These are phyloP conservation scores for Haberlea rhodopensis DNA, from an alignment of 257 asterid species.

Conservation along the genomic window DNA sequence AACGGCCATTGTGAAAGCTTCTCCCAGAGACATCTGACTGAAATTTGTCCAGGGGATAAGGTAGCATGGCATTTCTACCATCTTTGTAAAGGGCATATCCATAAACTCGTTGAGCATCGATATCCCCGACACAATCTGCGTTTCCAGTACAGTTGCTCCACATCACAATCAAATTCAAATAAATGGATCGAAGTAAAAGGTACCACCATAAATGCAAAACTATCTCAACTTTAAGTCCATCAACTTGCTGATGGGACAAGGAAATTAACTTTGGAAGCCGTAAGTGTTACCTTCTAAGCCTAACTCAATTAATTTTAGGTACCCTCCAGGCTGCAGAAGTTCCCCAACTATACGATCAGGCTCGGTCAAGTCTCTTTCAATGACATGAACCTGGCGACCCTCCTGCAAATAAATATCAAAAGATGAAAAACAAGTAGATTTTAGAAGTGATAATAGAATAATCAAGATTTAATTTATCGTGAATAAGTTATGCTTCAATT, in stretches of 20 bases:
- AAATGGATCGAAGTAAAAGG: conserved; percentile 3
- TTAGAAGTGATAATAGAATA: too few relatives aligned
- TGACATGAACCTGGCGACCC: too few relatives aligned
- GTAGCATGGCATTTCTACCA: conserved; percentile 49
- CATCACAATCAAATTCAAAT: neutral
- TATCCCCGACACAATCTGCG: conserved; percentile 65
- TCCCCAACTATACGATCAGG: conserved; percentile 85
- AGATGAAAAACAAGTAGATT: too few relatives aligned
- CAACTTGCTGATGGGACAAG: too few relatives aligned
- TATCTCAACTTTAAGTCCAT: neutral
- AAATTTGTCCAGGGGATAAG: conserved; percentile 73
- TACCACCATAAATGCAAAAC: conserved; percentile 20
- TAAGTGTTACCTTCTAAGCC: conserved; percentile 56
- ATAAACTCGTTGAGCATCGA: conserved; percentile 67
- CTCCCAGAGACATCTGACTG: conserved; percentile 66
- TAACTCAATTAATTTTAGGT: too few relatives aligned
- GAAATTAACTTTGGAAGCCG: too few relatives aligned
- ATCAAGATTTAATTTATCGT: too few relatives aligned
- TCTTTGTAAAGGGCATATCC: conserved; percentile 78
- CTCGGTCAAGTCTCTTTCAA: too few relatives aligned
- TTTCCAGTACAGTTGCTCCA: conserved; percentile 11
- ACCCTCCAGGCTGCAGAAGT: conserved; percentile 84
- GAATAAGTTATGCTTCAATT: too few relatives aligned
- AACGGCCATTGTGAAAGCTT: conserved; percentile 81
- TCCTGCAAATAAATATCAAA: conserved; percentile 38